These are phyloP conservation scores for Biscutella laevigata DNA, from an alignment of 441 rosid genomes.

Conservation along the genomic window DNA sequence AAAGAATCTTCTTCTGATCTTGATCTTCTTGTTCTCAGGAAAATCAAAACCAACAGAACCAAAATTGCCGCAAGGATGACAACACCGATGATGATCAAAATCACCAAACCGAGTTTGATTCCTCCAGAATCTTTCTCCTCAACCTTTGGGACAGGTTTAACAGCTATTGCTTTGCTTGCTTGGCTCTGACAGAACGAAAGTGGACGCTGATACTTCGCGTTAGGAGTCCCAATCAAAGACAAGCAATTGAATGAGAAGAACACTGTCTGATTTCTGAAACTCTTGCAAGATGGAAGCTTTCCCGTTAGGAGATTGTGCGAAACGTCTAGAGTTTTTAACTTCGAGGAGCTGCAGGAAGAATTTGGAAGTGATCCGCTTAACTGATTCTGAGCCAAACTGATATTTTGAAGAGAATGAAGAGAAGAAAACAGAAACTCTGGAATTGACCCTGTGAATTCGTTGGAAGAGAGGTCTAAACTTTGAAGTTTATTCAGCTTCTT, in stretches of 20 bases:
- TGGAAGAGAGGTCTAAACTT: constrained; percentile 55
- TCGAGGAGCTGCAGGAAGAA: constrained; percentile 37
- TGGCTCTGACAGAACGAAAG: constrained; percentile 55
- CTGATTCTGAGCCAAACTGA: constrained; percentile 46
- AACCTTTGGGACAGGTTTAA: constrained; percentile 29
- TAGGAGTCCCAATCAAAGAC: constrained; percentile 32
- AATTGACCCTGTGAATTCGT: constrained; percentile 45
- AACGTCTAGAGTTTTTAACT: constrained; percentile 48
- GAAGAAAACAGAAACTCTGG: constrained; percentile 54
- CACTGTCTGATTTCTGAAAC: constrained; percentile 37
- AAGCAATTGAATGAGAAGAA: constrained; percentile 73
- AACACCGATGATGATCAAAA: constrained; percentile 54
- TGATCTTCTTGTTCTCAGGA: constrained; percentile 49
- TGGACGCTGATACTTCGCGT: constrained; percentile 53
- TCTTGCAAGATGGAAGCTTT: constrained; percentile 49
- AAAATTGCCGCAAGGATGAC: constrained; percentile 33
- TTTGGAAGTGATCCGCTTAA: constrained; percentile 51
- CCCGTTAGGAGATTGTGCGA: constrained; percentile 71
- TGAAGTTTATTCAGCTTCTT: constrained; percentile 38
- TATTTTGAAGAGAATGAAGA: constrained; percentile 48
- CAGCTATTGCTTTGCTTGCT: constrained; percentile 72
- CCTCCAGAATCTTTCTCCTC: constrained; percentile 27
- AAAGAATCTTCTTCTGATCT: constrained; percentile 16
- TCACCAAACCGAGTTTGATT: constrained; percentile 39
- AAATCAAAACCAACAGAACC: constrained; percentile 34